Evolutionary conservation across 805 yeast genomes (phyloP).

Genomic region (Lipomyces mesembrius): DNA sequence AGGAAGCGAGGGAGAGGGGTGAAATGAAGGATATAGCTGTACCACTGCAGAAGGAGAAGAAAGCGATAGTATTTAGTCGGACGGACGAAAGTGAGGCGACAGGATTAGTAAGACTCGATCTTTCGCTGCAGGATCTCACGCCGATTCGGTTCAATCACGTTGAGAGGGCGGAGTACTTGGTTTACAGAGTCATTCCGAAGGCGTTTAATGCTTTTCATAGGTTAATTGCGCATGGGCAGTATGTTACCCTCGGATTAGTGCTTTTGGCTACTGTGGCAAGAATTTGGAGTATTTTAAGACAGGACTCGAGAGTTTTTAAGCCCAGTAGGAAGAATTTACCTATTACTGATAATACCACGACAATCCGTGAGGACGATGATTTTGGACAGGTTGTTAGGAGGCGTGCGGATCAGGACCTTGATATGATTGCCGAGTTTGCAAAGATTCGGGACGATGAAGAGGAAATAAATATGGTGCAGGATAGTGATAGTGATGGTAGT

Average conservation of each 20-base stretch:
- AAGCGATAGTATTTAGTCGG: not conserved
- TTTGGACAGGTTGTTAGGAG: slow-evolving; percentile 5
- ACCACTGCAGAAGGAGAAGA: not conserved
- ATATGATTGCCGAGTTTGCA: not conserved
- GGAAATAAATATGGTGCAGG: not conserved
- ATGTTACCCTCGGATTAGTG: slow-evolving; percentile 23
- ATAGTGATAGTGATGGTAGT: not conserved
- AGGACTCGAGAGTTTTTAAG: slow-evolving; percentile 16
- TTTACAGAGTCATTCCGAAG: slow-evolving; percentile 25
- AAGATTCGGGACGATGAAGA: not conserved
- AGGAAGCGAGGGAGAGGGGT: not conserved
- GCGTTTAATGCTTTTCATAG: slow-evolving; percentile 31
- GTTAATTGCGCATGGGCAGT: slow-evolving; percentile 26
- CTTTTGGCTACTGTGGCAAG: slow-evolving; percentile 21
- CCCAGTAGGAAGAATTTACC: not conserved
- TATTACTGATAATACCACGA: not conserved
- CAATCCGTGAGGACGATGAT: not conserved
- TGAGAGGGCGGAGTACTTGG: slow-evolving; percentile 23
- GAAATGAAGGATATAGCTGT: not conserved
- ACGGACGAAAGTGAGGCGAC: not conserved
- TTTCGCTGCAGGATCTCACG: not conserved
- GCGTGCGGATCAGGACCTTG: not conserved
- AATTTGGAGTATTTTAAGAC: slow-evolving; percentile 18
- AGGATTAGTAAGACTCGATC: not conserved
- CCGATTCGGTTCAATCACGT: slow-evolving; percentile 3